Evolutionary conservation across 2,329 filamentous ascomycete species (phyloP).

Genomic region (Cladophialophora yegresii): DNA sequence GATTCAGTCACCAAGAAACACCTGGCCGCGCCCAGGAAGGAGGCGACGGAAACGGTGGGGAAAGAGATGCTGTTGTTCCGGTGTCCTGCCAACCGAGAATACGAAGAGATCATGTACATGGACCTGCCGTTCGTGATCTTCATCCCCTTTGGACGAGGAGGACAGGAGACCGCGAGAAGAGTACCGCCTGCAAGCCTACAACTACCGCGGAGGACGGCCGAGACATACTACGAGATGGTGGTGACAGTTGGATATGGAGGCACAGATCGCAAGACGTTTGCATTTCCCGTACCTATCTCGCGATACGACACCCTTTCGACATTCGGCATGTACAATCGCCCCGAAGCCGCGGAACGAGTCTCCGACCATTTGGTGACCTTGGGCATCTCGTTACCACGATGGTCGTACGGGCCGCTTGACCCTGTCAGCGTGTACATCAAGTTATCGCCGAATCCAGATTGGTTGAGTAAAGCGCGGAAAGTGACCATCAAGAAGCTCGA

Average conservation of each 20-base stretch:
- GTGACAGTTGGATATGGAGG: slow-evolving; percentile 93
- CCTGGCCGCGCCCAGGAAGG: slow-evolving; percentile 83
- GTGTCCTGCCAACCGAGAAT: slow-evolving; percentile 78
- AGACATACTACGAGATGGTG: slow-evolving; percentile 95
- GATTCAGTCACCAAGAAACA: slow-evolving; percentile 93
- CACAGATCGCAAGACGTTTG: slow-evolving; percentile 82
- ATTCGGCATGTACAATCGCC: slow-evolving; percentile 99
- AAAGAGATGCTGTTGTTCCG: slow-evolving; percentile 93
- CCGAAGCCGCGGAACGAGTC: slow-evolving; percentile 81
- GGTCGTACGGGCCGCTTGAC: slow-evolving; percentile 95
- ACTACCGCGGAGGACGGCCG: slow-evolving; percentile 86
- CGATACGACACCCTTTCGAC: slow-evolving; percentile 96
- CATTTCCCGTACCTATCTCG: slow-evolving; percentile 85
- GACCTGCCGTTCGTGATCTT: slow-evolving; percentile 96
- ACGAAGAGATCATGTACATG: slow-evolving; percentile 90
- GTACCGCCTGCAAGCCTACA: slow-evolving; percentile 92
- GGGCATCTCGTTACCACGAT: slow-evolving; percentile 86
- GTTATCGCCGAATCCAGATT: slow-evolving; percentile 86
- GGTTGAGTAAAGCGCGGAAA: slow-evolving; percentile 83
- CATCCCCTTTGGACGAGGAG: slow-evolving; percentile 89
- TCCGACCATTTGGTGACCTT: slow-evolving; percentile 89
- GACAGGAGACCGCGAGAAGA: slow-evolving; percentile 82
- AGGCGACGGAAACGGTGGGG: slow-evolving; percentile 88
- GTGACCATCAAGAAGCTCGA: slow-evolving; percentile 95
- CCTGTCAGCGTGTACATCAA: slow-evolving; percentile 96